Conservation (phyloP, 345 rosid species). For the Eucalyptus brandiana region DNA sequence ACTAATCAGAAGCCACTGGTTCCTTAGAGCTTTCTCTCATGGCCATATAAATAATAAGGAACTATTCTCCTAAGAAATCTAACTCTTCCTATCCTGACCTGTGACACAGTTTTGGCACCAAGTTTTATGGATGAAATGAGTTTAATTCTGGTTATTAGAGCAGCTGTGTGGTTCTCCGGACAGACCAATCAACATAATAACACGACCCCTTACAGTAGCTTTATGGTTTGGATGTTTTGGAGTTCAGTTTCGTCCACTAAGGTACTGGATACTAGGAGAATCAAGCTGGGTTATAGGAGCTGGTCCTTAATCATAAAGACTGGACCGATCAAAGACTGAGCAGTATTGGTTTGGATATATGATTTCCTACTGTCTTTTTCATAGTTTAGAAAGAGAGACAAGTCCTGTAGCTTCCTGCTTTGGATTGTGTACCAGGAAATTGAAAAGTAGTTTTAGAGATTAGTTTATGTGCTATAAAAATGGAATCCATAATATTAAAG, state of each 20-base stretch:
- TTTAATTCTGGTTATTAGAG: not conserved
- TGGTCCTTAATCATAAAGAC: not conserved
- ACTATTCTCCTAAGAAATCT: not conserved
- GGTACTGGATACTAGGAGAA: not conserved
- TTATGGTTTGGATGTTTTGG: not conserved
- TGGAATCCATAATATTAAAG: not conserved
- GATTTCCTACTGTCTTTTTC: not conserved
- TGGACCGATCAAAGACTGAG: not conserved
- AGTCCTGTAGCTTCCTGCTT: not conserved
- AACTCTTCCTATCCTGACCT: not conserved
- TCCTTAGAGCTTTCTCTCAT: not conserved
- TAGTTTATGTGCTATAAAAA: not conserved
- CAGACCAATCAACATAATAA: not conserved
- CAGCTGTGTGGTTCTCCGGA: not conserved
- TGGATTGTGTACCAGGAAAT: not conserved
- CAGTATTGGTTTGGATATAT: not conserved
- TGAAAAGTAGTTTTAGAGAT: not conserved
- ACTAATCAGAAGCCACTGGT: not conserved
- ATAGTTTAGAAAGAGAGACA: not conserved
- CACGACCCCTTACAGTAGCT: not conserved
- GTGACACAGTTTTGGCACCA: not conserved
- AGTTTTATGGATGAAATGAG: not conserved
- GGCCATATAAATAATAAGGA: not conserved
- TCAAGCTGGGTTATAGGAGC: not conserved
- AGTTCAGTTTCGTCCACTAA: not conserved